phyloP scores from a whole-genome alignment of 1,139 yeast genomes.

The Saccharomyces hybrid region DNA sequence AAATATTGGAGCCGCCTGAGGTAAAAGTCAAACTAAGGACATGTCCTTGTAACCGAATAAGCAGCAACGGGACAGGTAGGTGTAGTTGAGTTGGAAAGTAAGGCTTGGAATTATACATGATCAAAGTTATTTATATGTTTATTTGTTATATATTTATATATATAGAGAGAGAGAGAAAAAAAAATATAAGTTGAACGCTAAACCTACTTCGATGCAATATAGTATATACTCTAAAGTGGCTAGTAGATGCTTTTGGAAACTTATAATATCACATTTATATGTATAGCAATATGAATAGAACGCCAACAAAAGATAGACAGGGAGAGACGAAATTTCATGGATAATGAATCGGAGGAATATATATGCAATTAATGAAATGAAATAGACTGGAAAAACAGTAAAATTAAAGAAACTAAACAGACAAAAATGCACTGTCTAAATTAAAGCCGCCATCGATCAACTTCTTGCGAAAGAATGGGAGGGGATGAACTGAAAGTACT shows the following conservation, averaged over 20 bases:
- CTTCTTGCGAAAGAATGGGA: slow-evolving; percentile 2
- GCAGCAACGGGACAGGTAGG: not conserved
- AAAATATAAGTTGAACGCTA: not conserved
- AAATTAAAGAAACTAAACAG: not conserved
- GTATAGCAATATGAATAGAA: not conserved
- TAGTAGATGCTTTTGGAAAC: not conserved
- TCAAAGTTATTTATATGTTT: not conserved
- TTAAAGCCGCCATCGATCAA: slow-evolving; percentile 1
- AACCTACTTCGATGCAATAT: not conserved
- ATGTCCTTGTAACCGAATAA: not conserved
- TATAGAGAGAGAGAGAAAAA: no score
- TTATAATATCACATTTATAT: not conserved
- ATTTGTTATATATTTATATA: not conserved
- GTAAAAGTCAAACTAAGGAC: not conserved
- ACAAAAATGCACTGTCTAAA: not conserved
- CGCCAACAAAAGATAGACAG: not conserved
- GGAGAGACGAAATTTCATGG: not conserved
- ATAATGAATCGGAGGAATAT: not conserved
- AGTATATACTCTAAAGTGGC: not conserved
- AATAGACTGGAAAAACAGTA: not conserved
- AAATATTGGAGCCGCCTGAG: not conserved
- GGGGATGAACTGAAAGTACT: not conserved
- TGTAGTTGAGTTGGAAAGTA: no score
- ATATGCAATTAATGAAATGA: not conserved
- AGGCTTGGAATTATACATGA: not conserved